phyloP scores from a whole-genome alignment of 176 grass and related monocot genomes.

The Triticum urartu region DNA sequence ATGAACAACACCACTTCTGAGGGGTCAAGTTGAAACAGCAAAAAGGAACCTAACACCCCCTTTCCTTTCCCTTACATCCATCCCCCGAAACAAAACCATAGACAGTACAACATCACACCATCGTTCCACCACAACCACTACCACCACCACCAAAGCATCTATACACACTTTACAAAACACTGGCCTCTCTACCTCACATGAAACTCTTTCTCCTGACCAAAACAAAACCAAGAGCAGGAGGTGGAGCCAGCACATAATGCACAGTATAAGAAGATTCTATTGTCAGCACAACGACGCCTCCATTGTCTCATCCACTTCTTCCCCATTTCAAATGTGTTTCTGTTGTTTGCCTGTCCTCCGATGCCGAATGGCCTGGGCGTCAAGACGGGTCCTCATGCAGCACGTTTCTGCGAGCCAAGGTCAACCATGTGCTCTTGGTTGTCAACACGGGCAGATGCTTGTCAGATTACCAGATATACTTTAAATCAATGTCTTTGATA shows the following conservation, averaged over 20 bases:
- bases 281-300: slow-evolving; percentile 25
- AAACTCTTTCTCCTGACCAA: slow-evolving; percentile 56
- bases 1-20: slow-evolving; percentile 51
- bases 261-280: slow-evolving; percentile 49
- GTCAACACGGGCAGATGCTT: slow-evolving; percentile 25
- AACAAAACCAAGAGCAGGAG: slow-evolving; percentile 34
- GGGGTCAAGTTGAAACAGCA: slow-evolving; percentile 3
- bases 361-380: not conserved
- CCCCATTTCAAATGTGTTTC: slow-evolving; percentile 18
- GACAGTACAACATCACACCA: slow-evolving; percentile 35
- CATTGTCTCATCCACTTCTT: slow-evolving; percentile 31
- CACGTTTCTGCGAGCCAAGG: slow-evolving; percentile 18
- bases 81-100: slow-evolving; percentile 25
- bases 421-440: slow-evolving; percentile 15
- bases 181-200: slow-evolving; percentile 37
- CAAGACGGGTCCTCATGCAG: slow-evolving; percentile 11
- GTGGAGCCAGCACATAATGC: slow-evolving; percentile 49
- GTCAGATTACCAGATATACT: slow-evolving; percentile 40
- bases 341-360: not conserved
- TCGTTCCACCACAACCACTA: slow-evolving; percentile 34
- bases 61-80: slow-evolving; percentile 28
- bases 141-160: slow-evolving; percentile 46
- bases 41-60: slow-evolving; percentile 48
- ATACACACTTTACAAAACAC: slow-evolving; percentile 87
- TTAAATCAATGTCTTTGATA: slow-evolving; percentile 34